Evolutionary conservation across 345 rosid species (phyloP), one percentile per base, ranked within the genome.

Genomic region (Moricandia arvensis): DNA sequence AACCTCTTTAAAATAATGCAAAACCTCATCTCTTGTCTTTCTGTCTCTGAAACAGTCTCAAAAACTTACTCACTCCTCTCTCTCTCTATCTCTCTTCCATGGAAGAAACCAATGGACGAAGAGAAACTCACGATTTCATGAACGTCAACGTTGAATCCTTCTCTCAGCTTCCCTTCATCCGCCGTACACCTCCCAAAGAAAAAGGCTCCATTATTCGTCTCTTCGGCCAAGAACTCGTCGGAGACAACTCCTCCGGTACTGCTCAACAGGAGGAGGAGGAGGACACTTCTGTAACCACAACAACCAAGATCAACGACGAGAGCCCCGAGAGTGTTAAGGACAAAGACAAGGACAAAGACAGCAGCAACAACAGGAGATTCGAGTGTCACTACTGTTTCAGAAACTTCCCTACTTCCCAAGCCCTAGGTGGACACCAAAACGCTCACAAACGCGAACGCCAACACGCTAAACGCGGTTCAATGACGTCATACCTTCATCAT

Each of bases 371-470:
- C 60, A 71, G 97, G 63, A 81, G 96, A 75, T 94, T 94, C 67
- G 98, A 91, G 81, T 94, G 99, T 77, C 97, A 94, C 80, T 94
- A 91, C 61, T 94, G 99, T 62, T 90, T 87, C 77, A 79, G 97
- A 75, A 91, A 94, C 85, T 94, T 94, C 91, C 97, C 97, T 0
- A 94, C 99, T 26, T 94, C 99, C 10, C 99, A 94, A 83, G 99
- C 99, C 78, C 82, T 94, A 33, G 99, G 99, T 31, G 99, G 99
- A 47, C 99, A 94, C 79, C 99, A 94, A 78, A 94, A 94, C 91
- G 99, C 99, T 3, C 99, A 94, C 86, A 94, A 94, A 77, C 84
- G 99, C 59, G 99, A 94, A 77, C 90, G 99, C 30, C 98, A 94
- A 69, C 87, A 94, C 72, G 98, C 97, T 0, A 94, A 94, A 71